These are phyloP conservation scores for Piloderma croceum DNA, from an alignment of 768 basidiomycete genomes.

Conservation along the genomic window DNA sequence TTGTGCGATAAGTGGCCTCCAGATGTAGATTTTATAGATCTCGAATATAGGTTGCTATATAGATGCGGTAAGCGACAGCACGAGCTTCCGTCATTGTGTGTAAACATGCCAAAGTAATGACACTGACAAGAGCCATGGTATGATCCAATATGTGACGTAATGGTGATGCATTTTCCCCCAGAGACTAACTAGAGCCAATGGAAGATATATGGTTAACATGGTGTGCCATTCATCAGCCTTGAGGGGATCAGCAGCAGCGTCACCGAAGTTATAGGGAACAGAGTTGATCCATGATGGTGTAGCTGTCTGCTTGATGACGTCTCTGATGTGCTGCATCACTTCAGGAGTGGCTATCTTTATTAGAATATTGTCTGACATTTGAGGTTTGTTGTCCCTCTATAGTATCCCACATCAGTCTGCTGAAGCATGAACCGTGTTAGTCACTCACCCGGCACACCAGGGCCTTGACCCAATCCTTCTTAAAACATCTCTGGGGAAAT, in stretches of 20 bases:
- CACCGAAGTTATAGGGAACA: conserved; percentile 20
- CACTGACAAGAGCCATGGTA: conserved; percentile 24
- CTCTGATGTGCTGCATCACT: not conserved
- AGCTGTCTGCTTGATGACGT: conserved; percentile 2
- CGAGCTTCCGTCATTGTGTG: conserved; percentile 8
- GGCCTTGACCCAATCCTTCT: not conserved
- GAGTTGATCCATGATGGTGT: conserved; percentile 10
- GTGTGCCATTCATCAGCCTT: conserved; percentile 30
- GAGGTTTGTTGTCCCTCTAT: not conserved
- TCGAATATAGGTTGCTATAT: conserved; percentile 15
- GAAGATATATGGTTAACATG: conserved; percentile 15
- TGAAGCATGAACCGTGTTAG: not conserved
- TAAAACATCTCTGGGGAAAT: not conserved
- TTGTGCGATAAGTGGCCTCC: conserved; percentile 12
- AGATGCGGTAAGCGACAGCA: conserved; percentile 4
- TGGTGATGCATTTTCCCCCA: conserved; percentile 10
- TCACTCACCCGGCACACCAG: not conserved
- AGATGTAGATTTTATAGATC: conserved; percentile 19
- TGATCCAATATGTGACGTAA: too few species aligned
- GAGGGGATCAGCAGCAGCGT: conserved; percentile 8
- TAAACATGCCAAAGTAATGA: conserved; percentile 16
- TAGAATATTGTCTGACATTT: not conserved
- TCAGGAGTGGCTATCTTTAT: not conserved
- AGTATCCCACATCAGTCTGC: not conserved
- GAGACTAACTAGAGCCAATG: conserved; percentile 14